These are phyloP conservation scores for Wallacemonas sp. DNA, from an alignment of 208 protist genomes.

Conservation along the genomic window DNA sequence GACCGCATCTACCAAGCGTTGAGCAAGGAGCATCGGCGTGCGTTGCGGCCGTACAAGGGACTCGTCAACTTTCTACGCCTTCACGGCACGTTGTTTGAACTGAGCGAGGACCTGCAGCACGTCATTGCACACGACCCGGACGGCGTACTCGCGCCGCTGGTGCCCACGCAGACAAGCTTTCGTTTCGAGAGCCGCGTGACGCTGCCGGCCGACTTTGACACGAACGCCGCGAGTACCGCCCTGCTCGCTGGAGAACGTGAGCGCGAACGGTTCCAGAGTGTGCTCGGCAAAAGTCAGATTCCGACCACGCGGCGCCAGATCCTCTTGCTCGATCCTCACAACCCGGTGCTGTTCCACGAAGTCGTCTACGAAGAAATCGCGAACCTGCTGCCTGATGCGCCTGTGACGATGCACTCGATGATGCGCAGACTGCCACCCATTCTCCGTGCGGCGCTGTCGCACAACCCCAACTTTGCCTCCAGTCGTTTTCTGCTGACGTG, in stretches of 20 bases:
- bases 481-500: conserved; percentile 35
- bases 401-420: conserved; percentile 32
- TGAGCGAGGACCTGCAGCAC: conserved; percentile 67
- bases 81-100: conserved; percentile 81
- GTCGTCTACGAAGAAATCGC: conserved; percentile 79
- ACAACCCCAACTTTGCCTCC: conserved; percentile 40
- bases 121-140: conserved; percentile 80
- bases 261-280: conserved; percentile 34
- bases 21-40: conserved; percentile 41
- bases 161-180: conserved; percentile 66
- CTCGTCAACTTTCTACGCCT: conserved; percentile 83
- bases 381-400: conserved; percentile 45
- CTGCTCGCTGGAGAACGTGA: conserved; percentile 52
- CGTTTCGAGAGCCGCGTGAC: conserved; percentile 64
- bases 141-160: conserved; percentile 64
- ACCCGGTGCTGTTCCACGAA: conserved; percentile 66
- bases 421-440: conserved; percentile 62
- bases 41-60: conserved; percentile 55
- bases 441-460: conserved; percentile 60
- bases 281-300: conserved; percentile 54
- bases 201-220: conserved; percentile 68
- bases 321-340: conserved; percentile 79
- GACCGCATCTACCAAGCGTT: conserved; percentile 67
- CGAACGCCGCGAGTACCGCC: conserved; percentile 40
- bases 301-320: conserved; percentile 69